Percentiles rank a stretch among this genome's conserved stretches.
phyloP scores from a whole-genome alignment of 176 grass and related monocot genomes.

The Elaeis guineensis region DNA sequence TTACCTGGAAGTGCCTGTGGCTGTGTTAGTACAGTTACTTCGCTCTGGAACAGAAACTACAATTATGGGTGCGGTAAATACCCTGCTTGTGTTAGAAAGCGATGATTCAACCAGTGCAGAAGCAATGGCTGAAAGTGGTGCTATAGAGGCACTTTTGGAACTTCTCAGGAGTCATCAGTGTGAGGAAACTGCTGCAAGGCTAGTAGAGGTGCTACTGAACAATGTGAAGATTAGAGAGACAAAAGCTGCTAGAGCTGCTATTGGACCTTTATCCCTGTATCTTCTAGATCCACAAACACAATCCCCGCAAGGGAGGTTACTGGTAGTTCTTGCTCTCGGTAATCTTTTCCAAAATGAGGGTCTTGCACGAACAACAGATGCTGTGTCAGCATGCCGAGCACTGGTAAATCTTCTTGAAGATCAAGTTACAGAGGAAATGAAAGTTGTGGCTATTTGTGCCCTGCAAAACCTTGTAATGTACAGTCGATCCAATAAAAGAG shows the following conservation, averaged over 20 bases:
- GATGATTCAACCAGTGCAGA: constrained; percentile 98
- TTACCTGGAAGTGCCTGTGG: constrained; percentile 95
- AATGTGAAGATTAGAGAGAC: constrained; percentile 98
- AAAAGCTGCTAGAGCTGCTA: constrained; percentile 93
- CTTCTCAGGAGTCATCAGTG: constrained; percentile 89
- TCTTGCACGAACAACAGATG: constrained; percentile 86
- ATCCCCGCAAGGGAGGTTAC: constrained; percentile 91
- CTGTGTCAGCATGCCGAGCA: constrained; percentile 90
- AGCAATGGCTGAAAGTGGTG: constrained; percentile 99
- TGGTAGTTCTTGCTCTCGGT: constrained; percentile 92
- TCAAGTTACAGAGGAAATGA: constrained; percentile 99
- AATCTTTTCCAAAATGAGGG: constrained; percentile 98
- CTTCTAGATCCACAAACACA: constrained; percentile 98
- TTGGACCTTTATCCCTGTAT: constrained; percentile 97
- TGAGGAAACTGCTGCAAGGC: constrained; percentile 96
- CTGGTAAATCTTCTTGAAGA: constrained; percentile 99
- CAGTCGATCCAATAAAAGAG: constrained; percentile 94
- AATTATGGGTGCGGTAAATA: constrained; percentile 87
- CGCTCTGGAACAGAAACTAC: constrained; percentile 87
- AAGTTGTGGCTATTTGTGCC: constrained; percentile 98
- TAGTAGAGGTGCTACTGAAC: constrained; percentile 89
- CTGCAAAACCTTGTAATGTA: constrained; percentile 98
- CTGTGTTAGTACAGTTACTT: constrained; percentile 87
- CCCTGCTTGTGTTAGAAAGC: constrained; percentile 94
- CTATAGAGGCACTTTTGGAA: constrained; percentile 85